Conservation (phyloP, 441 rosid species). For the Jatropha multifida region DNA sequence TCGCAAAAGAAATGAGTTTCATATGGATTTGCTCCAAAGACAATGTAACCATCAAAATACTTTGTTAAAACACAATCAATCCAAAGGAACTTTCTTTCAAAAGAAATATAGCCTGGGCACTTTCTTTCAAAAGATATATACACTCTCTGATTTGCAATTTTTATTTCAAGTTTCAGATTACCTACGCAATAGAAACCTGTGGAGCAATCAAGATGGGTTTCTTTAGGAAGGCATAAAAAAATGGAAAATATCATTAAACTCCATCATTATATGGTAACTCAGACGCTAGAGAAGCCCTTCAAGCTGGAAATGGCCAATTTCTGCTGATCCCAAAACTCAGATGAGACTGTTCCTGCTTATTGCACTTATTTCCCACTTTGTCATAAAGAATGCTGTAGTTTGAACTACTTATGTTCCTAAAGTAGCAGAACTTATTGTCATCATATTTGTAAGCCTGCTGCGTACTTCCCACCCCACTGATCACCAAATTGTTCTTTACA, state of each 20-base stretch:
- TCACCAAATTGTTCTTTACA: conserved; percentile 50
- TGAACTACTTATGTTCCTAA: conserved; percentile 72
- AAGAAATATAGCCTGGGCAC: no score
- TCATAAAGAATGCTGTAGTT: conserved; percentile 77
- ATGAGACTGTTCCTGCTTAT: conserved; percentile 14
- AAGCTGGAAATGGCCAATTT: conserved; percentile 18
- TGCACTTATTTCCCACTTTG: conserved; percentile 35
- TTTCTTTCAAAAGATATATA: no score
- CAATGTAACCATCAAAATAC: no score
- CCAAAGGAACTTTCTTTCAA: no score
- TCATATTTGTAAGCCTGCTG: conserved; percentile 54
- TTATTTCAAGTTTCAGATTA: neutral
- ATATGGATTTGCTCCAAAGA: no score
- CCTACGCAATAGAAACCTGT: no score
- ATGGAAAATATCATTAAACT: neutral
- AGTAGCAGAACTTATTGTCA: conserved; percentile 55
- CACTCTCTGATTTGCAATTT: neutral
- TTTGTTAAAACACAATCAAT: no score
- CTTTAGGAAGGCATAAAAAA: neutral
- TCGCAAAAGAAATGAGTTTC: no score
- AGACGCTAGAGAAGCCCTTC: conserved; percentile 23
- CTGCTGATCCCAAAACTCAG: conserved; percentile 7
- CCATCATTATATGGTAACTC: conserved; percentile 13
- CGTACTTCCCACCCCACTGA: conserved; percentile 57
- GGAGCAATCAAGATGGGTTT: neutral